Evolutionary conservation across 805 yeast species (phyloP), one percentile per base, ranked within the genome.

Genomic region (Teunomyces pallodes): DNA sequence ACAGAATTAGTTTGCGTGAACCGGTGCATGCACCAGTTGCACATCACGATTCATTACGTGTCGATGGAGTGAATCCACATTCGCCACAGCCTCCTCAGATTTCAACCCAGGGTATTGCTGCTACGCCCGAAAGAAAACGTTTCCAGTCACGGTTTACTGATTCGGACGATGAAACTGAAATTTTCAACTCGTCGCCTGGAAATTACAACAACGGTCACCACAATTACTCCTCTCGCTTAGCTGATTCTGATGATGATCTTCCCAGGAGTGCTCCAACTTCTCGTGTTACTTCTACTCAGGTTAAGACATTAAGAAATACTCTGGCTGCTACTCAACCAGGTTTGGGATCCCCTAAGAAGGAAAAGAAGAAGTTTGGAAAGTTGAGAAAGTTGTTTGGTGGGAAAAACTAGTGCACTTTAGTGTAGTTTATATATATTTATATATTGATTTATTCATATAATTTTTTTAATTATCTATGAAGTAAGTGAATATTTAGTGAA

Each of bases 371-470:
- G 46, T 66, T 71, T 53, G 66, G 70, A 17, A 68, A 64, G 51
- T 60, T 69, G 50, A 65, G 66, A 51, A 73, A 73, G 51, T 59
- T 74, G 29, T 74, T 74, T 52, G 77, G 77, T 12, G 69, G 52
- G 39, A 48, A 51, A 36, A 45, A 36, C 14, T 28, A 39, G 31
- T 35, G 24, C 24, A 20, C 24, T 20, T 20, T 28, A 20, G 16
- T 43, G 17, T 20, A 24, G 46, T 46, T 24, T 27, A 20, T 16
- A 33, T 35, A 40, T 28, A 46, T 24, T 14, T 32, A 32, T 12
- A 32, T 32, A 40, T 35, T 47, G 43, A 27, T 42, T 28, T 24
- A 33, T 30, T 38, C 42, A 29, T 13, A 33, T 14, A 16, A 13
- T 39, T 26, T 31, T 28, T 17, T 13, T 12, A 12, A 26, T 9